A percentile compares a stretch with the other conserved stretches of the same genome.
These are phyloP conservation scores for Arthrocladium fulminans DNA, from an alignment of 2,329 filamentous ascomycete genomes.

Conservation along the genomic window DNA sequence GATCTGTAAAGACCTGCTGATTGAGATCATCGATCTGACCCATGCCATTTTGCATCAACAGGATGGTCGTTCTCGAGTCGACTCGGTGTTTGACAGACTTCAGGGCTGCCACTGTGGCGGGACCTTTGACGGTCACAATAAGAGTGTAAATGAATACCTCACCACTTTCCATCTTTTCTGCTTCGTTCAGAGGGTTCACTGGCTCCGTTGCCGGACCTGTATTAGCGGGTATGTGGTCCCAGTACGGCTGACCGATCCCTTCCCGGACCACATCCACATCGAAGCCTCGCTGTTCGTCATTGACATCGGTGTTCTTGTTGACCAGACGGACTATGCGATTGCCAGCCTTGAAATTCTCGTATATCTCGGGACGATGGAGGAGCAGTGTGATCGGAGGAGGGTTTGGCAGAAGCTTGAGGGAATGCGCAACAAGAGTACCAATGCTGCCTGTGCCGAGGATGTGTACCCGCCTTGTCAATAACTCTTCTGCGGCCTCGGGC, in stretches of 20 bases:
- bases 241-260: constrained; percentile 11
- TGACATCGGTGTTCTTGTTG: constrained; percentile 32
- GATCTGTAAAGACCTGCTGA: constrained; percentile 58
- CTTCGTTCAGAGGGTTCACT: constrained; percentile 12
- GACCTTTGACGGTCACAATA: constrained; percentile 69
- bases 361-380: constrained; percentile 49
- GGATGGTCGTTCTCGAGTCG: constrained; percentile 59
- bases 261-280: constrained; percentile 32
- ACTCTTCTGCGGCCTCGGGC: constrained; percentile 10
- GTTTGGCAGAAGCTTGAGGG: constrained; percentile 52
- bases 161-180: constrained; percentile 23
- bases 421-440: constrained; percentile 68
- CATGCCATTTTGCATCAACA: constrained; percentile 72
- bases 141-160: constrained; percentile 58
- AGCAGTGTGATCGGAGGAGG: constrained; percentile 70
- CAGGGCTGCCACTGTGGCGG: constrained; percentile 58
- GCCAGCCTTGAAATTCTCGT: constrained; percentile 27
- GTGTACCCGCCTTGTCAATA: constrained; percentile 50
- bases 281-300: constrained; percentile 36
- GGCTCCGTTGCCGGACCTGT: constrained; percentile 14
- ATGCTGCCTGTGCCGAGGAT: constrained; percentile 75
- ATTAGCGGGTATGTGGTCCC: constrained; percentile 21
- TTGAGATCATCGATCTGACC: constrained; percentile 75
- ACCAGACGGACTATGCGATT: constrained; percentile 27
- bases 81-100: constrained; percentile 58